Evolutionary conservation across 1,139 yeast genomes (phyloP), one percentile per base, ranked within the genome.

Genomic region (Hyphopichia buzzinii): DNA sequence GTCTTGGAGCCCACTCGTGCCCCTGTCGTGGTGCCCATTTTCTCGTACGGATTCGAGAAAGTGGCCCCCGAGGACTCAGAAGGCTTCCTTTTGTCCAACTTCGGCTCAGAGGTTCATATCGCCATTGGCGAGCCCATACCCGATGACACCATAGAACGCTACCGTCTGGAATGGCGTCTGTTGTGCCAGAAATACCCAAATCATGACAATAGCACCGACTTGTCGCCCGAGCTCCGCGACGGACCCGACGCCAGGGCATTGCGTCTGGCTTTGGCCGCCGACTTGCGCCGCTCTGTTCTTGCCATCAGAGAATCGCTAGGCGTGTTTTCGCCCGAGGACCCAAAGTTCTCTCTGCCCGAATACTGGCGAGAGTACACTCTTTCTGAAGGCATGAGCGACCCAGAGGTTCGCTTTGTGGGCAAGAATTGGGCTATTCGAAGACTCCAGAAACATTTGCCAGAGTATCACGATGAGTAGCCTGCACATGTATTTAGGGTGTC

Each of bases 11-110:
- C 94, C 12, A 81, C 94, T 0, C 73, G 77, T 42, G 81, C 94
- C 0, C 98, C 98, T 0, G 78, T 89, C 2, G 78, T 92, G 14
- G 79, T 92, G n/a, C 98, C 98, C 0, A 83, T 92, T 17, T 92
- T 84, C 52, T 67, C 89, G 3, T 76, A 80, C 38, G 98, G 98
- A 0, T 84, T 92, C 51, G 97, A 92, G 52, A 79, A 84, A 52
- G 75, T 90, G 14, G 84, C 86, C 15, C 96, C 97, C 0, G 98
- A 92, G 59, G 76, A 78, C 38, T 63, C 74, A 11, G 79, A 82
- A 2, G 78, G 72, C 14, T 59, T 66, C 22, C 53, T 84, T 11
- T 92, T 94, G 1, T 68, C 76, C 35, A 80, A 83, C 44, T 55
- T 79, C 32, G 89, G 94, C 2, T 74, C 85, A 0, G 81, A 79